Evolutionary conservation across 2,329 filamentous ascomycete genomes (phyloP).

Genomic region (Knoxdaviesia capensis): DNA sequence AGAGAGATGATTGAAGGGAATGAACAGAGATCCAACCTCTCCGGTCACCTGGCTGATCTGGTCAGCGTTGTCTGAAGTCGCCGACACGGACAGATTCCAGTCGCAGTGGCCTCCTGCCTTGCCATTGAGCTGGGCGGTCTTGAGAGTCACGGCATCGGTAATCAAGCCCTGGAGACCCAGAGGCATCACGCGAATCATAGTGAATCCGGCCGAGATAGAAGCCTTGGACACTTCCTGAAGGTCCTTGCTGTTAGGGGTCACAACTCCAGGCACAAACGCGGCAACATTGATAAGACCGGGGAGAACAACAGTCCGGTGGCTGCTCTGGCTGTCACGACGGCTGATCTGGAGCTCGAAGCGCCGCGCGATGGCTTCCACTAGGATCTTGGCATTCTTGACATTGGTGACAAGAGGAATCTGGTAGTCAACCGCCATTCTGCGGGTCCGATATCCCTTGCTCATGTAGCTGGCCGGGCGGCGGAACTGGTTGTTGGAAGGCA

Average conservation of each 20-base stretch:
- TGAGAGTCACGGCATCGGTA: constrained; percentile 51
- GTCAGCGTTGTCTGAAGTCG: constrained; percentile 52
- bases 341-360: constrained; percentile 71
- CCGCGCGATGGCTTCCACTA: constrained; percentile 82
- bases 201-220: constrained; percentile 56
- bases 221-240: constrained; percentile 52
- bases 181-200: constrained; percentile 63
- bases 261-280: constrained; percentile 60
- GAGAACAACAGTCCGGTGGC: constrained; percentile 54
- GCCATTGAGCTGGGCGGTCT: constrained; percentile 50
- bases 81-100: constrained; percentile 62
- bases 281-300: constrained; percentile 62
- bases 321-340: constrained; percentile 79
- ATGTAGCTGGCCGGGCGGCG: constrained; percentile 94
- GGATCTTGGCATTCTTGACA: constrained; percentile 96
- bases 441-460: constrained; percentile 90
- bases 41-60: constrained; percentile 52
- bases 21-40: constrained; percentile 63
- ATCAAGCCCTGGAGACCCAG: constrained; percentile 53
- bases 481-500: constrained; percentile 97
- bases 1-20: constrained; percentile 64
- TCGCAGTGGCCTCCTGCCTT: constrained; percentile 51
- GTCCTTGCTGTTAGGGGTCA: constrained; percentile 41
- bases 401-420: constrained; percentile 95
- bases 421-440: constrained; percentile 94